Percentiles rank a stretch among this genome's conserved stretches.
Evolutionary conservation across 2,329 filamentous ascomycete species (phyloP).

Genomic region (Pseudocercospora macadamiae): DNA sequence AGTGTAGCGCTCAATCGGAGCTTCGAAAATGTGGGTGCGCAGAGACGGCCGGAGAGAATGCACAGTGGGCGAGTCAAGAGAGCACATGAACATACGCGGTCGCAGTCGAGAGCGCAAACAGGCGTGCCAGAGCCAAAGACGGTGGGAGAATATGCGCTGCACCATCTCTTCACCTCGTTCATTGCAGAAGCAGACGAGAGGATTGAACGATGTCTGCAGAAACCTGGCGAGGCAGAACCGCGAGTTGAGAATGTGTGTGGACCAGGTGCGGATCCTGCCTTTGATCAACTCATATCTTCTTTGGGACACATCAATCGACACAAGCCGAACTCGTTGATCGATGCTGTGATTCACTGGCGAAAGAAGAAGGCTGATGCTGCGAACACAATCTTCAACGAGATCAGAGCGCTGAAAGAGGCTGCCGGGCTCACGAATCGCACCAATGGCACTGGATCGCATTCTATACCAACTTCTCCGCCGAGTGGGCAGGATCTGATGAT

Average conservation of each 20-base stretch:
- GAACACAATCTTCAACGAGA: slow-evolving; percentile 38
- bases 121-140: slow-evolving; percentile 73
- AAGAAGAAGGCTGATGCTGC: slow-evolving; percentile 94
- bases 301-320: slow-evolving; percentile 92
- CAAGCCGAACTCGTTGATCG: slow-evolving; percentile 92
- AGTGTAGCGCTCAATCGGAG: slow-evolving; percentile 29
- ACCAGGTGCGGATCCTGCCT: slow-evolving; percentile 80
- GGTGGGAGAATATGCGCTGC: slow-evolving; percentile 95
- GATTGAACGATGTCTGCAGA: slow-evolving; percentile 82
- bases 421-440: slow-evolving; percentile 29
- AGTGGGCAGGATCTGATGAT: slow-evolving; percentile 30
- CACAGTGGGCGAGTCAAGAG: slow-evolving; percentile 66
- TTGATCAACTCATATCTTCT: slow-evolving; percentile 92
- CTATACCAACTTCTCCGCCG: slow-evolving; percentile 27
- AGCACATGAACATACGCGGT: slow-evolving; percentile 74
- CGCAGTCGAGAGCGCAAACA: slow-evolving; percentile 56
- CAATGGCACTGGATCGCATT: slow-evolving; percentile 19
- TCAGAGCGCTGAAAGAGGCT: slow-evolving; percentile 32
- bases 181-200: slow-evolving; percentile 97
- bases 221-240: slow-evolving; percentile 77
- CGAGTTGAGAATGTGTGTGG: slow-evolving; percentile 90
- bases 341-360: slow-evolving; percentile 97
- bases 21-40: slow-evolving; percentile 29
- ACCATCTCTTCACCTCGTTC: slow-evolving; percentile 96
- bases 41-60: slow-evolving; percentile 47